Evolutionary conservation across 2,329 filamentous ascomycete species (phyloP).

Genomic region (Trichoderma sp.): DNA sequence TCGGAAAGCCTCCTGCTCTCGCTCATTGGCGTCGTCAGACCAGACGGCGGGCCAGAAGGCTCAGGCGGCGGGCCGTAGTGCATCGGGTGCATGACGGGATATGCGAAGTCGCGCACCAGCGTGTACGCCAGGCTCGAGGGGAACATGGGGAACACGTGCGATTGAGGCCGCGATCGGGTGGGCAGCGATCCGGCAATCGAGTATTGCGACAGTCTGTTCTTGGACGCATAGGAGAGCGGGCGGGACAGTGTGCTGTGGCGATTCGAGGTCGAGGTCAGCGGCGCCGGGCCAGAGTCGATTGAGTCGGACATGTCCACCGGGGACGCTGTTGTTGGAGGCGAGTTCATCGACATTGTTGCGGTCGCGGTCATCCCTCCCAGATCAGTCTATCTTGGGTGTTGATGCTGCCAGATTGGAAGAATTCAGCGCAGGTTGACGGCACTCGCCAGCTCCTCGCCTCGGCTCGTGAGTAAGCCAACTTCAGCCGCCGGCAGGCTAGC

Average conservation of each 20-base stretch:
- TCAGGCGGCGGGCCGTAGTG: conserved; percentile 92
- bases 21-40: conserved; percentile 79
- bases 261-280: conserved; percentile 53
- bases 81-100: conserved; percentile 74
- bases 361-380: conserved; percentile 36
- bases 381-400: not conserved
- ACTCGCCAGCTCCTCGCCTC: conserved; percentile 12
- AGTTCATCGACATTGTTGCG: conserved; percentile 56
- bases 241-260: conserved; percentile 59
- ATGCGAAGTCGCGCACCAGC: conserved; percentile 95
- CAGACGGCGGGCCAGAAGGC: conserved; percentile 65
- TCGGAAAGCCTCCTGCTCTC: conserved; percentile 81
- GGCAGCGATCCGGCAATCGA: conserved; percentile 61
- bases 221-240: conserved; percentile 73
- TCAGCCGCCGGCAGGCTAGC: conserved; percentile 11
- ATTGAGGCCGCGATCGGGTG: conserved; percentile 72
- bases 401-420: not conserved
- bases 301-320: conserved; percentile 48
- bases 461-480: conserved; percentile 13
- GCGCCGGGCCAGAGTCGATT: conserved; percentile 53
- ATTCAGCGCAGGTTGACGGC: conserved; percentile 5
- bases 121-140: conserved; percentile 83
- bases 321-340: conserved; percentile 53
- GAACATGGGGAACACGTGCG: conserved; percentile 78
- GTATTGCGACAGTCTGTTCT: conserved; percentile 80